Percentiles rank a stretch among this genome's conserved stretches.
phyloP scores from a whole-genome alignment of 202 grass and related monocot genomes.

The Musa balbisiana region DNA sequence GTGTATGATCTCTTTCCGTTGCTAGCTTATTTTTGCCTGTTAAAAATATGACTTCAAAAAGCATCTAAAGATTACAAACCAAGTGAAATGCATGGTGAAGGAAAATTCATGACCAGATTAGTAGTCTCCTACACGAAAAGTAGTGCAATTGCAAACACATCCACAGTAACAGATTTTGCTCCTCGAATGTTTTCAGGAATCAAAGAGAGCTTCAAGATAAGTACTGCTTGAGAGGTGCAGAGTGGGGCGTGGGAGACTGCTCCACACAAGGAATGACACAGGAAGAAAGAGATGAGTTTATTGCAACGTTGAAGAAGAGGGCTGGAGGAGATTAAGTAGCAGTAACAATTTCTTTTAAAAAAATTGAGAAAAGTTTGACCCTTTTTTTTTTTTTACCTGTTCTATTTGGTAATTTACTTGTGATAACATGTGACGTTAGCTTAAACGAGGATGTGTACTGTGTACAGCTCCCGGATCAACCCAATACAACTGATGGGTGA shows the following conservation, averaged over 20 bases:
- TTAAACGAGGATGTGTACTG: no score
- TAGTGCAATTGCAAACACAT: no score
- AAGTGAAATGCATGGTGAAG: not conserved
- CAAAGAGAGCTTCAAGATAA: constrained; percentile 69
- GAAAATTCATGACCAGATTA: no score
- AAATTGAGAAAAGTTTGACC: not conserved
- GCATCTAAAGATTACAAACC: not conserved
- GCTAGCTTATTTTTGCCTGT: no score
- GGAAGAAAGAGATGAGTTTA: constrained; percentile 83
- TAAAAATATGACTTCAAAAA: no score
- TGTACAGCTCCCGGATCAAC: no score
- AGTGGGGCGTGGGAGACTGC: constrained; percentile 94
- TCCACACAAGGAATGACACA: constrained; percentile 87
- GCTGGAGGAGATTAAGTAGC: constrained; percentile 30
- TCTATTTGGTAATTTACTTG: no score
- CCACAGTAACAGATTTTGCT: not conserved
- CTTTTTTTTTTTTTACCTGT: not conserved
- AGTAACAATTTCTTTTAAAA: not conserved
- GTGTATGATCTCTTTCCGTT: no score
- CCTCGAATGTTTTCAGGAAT: constrained; percentile 41
- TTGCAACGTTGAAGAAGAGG: constrained; percentile 62
- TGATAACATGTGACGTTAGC: no score
- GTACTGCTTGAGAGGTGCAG: constrained; percentile 85
- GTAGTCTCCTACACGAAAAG: no score
- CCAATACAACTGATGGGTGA: no score